A percentile compares a stretch with the other conserved stretches of the same genome.
Conservation (phyloP, 2,329 filamentous ascomycete species). For the Cryphonectria nitschkei region DNA sequence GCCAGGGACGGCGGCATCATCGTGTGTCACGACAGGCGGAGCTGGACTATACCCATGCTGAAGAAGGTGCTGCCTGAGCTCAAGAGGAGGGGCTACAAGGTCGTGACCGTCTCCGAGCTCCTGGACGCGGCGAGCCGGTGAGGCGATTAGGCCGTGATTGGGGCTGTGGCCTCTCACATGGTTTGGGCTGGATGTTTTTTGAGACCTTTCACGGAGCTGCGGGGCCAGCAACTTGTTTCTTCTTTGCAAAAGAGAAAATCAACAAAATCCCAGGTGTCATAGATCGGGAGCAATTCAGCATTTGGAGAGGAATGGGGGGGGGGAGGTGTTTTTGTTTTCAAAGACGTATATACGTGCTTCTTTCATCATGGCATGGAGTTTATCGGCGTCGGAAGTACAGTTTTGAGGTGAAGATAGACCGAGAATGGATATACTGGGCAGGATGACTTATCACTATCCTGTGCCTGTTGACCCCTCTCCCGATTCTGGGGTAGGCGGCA, state of each 20-base stretch:
- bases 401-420: neutral
- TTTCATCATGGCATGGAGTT: conserved; percentile 8
- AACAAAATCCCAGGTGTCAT: neutral
- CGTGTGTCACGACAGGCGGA: conserved; percentile 81
- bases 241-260: too few species aligned
- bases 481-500: neutral
- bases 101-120: conserved; percentile 73
- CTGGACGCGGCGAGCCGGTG: conserved; percentile 45
- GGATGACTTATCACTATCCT: neutral
- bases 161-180: neutral
- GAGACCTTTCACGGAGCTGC: neutral
- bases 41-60: conserved; percentile 85
- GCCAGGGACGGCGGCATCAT: conserved; percentile 76
- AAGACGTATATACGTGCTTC: neutral
- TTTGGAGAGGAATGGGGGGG: neutral
- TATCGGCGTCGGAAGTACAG: neutral
- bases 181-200: neutral
- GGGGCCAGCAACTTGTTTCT: neutral
- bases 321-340: too few species aligned
- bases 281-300: neutral
- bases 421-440: neutral
- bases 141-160: neutral
- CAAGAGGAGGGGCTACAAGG: conserved; percentile 67
- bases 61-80: conserved; percentile 72
- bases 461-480: neutral